Evolutionary conservation across 2,329 filamentous ascomycete species (phyloP), one percentile per base, ranked within the genome.

Genomic region (Aspergillus arachidicola): DNA sequence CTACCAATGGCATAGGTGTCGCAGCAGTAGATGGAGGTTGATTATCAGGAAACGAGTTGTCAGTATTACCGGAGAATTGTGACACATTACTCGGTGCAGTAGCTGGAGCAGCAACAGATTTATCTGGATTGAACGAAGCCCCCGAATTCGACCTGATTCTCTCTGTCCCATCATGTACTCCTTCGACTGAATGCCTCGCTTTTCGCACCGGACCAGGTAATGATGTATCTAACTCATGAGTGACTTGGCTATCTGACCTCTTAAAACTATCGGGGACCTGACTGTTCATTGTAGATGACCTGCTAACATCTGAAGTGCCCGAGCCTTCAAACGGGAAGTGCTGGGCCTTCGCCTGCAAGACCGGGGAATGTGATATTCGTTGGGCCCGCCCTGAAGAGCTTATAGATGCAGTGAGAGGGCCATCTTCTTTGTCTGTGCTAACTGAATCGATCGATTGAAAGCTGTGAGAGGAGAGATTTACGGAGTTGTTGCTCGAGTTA

Each of bases 291-390:
- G 68, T 61, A 23, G 67, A 64, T 21, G 71, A 63, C 16, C 65
- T 72, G 57, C 65, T 71, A 16, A 59, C 41, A 23, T 77, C 72
- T 10, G 64, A 43, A 19, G 60, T 23, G 16, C 41, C 62, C 14
- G 64, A 59, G 4, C 68, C 70, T 55, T 79, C 77, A 28, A 72
- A 67, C n/a, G 68, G 46, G n/a, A 64, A 71, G 43, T 68, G 72
- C 54, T 71, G 64, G 6, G 69, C 60, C 57, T 77, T 78, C 21
- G 71, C 68, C 38, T 73, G 71, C 46, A 78, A 56, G 12, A 74
- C 67, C 12, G 78, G 77, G 14, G 78, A 79, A 62, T 76, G 69
- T 6, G 76, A 68, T 6, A 69, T 64, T 26, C 70, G 68, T 48
- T 71, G 71, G 57, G 64, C 72, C 46, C 72, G 65, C 19, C 73